These are phyloP conservation scores for Phallus indusiatus DNA, from an alignment of 768 basidiomycete genomes.

Conservation along the genomic window DNA sequence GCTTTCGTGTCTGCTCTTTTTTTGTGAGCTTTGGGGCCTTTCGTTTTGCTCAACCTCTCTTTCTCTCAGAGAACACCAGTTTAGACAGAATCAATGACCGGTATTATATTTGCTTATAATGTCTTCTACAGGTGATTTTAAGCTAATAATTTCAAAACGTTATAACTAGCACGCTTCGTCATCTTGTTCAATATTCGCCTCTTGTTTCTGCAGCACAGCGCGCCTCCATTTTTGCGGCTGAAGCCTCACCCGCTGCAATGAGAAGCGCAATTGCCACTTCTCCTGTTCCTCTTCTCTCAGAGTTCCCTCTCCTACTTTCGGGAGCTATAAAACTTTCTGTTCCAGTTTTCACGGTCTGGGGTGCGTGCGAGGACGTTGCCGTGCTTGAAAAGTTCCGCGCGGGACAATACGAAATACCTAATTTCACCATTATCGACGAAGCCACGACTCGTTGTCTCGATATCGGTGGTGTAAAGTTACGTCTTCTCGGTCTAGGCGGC, in stretches of 20 bases:
- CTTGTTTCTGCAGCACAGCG: conserved; percentile 81
- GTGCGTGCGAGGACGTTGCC: conserved; percentile 91
- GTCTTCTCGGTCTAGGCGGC: conserved; percentile 92
- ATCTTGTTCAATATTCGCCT: conserved; percentile 94
- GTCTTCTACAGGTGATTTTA: background rate
- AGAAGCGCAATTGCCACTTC: conserved; percentile 46
- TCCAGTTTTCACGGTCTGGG: conserved; percentile 95
- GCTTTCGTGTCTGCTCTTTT: conserved; percentile 15
- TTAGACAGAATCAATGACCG: conserved; percentile 89
- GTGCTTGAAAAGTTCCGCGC: conserved; percentile 90
- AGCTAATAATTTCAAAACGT: background rate
- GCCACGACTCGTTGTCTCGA: conserved; percentile 89
- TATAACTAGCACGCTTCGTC: conserved; percentile 64
- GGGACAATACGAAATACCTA: conserved; percentile 73
- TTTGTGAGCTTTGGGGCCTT: conserved; percentile 1
- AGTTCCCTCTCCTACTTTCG: conserved; percentile 85
- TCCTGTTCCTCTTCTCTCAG: conserved; percentile 74
- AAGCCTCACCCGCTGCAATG: conserved; percentile 57
- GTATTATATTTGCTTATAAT: conserved; percentile 18
- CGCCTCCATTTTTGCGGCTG: conserved; percentile 62
- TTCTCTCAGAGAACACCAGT: conserved; percentile 54
- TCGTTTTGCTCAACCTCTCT: background rate
- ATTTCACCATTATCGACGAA: conserved; percentile 89
- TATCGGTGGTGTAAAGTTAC: conserved; percentile 86
- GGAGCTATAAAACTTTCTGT: conserved; percentile 86